Conservation (phyloP, 257 asterid genomes). For the Nicotiana sylvestris region DNA sequence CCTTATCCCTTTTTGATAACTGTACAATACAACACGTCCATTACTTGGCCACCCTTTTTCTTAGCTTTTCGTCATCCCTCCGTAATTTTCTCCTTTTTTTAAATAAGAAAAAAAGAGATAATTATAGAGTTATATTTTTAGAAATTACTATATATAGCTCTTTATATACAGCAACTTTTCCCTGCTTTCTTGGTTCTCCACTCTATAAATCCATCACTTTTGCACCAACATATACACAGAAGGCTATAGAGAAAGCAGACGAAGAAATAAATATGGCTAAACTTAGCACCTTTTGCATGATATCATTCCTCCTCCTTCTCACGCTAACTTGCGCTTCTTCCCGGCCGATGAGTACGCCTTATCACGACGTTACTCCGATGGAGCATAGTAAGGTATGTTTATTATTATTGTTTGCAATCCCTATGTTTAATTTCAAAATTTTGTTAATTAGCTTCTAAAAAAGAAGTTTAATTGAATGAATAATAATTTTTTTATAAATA, state of each 20-base stretch:
- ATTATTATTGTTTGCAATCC: neutral
- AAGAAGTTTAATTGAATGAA: neutral
- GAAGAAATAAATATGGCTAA: conserved; percentile 32
- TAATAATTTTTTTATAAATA: too few relatives aligned
- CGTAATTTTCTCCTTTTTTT: neutral
- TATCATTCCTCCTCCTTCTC: conserved; percentile 37
- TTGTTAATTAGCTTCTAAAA: too few relatives aligned
- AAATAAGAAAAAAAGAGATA: neutral
- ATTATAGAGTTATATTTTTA: neutral
- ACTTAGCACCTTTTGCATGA: conserved; percentile 26
- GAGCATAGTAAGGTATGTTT: conserved; percentile 30
- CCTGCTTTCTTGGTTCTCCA: neutral
- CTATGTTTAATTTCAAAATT: neutral
- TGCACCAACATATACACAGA: neutral
- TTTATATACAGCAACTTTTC: conserved; percentile 24
- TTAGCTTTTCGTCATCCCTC: neutral
- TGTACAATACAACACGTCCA: neutral
- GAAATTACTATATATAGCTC: neutral
- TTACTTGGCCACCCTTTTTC: neutral
- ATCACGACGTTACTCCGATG: conserved; percentile 53
- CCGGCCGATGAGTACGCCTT: conserved; percentile 32
- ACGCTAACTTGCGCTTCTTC: conserved; percentile 26
- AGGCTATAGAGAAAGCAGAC: too few relatives aligned
- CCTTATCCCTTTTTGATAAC: neutral
- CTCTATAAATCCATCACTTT: conserved; percentile 22